A percentile compares a stretch with the other conserved stretches of the same genome.
These are phyloP conservation scores for Leptodontidium sp. DNA, from an alignment of 2,329 filamentous ascomycete species.

Conservation along the genomic window DNA sequence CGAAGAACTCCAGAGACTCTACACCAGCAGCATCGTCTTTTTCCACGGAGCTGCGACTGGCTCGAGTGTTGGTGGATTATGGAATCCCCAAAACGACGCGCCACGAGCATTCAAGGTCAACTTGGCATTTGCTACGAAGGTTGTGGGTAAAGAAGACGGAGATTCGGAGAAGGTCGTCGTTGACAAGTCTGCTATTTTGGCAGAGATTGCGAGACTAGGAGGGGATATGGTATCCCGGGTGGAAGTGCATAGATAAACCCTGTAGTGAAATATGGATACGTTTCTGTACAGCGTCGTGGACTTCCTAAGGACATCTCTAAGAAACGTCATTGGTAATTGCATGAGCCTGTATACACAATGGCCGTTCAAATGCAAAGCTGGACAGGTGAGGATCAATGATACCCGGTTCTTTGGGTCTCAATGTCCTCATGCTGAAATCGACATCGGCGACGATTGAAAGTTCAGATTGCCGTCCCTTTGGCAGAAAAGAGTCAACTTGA, in stretches of 20 bases:
- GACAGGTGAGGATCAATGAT: too few relatives aligned
- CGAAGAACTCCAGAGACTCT: conserved; percentile 71
- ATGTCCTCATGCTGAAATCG: too few relatives aligned
- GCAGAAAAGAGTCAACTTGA: too few relatives aligned
- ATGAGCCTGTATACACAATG: too few relatives aligned
- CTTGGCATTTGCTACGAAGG: conserved; percentile 70
- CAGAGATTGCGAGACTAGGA: conserved; percentile 76
- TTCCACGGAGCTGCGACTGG: conserved; percentile 73
- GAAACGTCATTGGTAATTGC: too few relatives aligned
- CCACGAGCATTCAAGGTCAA: conserved; percentile 72
- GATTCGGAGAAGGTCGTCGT: conserved; percentile 62
- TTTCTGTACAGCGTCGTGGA: background rate
- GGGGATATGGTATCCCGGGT: conserved; percentile 74
- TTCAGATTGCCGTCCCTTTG: too few relatives aligned
- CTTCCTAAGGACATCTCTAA: too few relatives aligned
- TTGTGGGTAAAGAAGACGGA: conserved; percentile 48
- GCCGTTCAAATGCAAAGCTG: too few relatives aligned
- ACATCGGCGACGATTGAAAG: too few relatives aligned
- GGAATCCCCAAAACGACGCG: conserved; percentile 62
- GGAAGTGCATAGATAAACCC: conserved; percentile 51
- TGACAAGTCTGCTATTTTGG: conserved; percentile 72
- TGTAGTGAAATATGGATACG: background rate
- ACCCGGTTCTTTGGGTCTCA: too few relatives aligned
- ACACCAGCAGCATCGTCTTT: conserved; percentile 76
- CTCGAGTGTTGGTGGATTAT: conserved; percentile 68